Percentiles rank a stretch among this genome's conserved stretches.
These are phyloP conservation scores for Licmophora abbreviata DNA, from an alignment of 108 stramenopile species.

Conservation along the genomic window DNA sequence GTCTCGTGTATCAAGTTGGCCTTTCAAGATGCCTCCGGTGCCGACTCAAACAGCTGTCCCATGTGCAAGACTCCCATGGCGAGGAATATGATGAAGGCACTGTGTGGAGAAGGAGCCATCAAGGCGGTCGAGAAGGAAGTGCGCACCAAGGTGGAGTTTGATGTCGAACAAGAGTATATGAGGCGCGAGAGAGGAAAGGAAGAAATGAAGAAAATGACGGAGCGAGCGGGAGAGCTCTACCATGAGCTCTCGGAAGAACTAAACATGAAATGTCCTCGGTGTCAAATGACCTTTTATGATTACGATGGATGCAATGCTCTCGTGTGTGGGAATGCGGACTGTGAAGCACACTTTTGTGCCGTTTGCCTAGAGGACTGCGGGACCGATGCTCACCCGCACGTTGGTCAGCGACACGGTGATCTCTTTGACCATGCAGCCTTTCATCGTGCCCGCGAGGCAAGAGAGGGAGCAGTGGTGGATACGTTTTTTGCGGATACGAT, in stretches of 20 bases:
- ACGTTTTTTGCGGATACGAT: too few species aligned
- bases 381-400: constrained; percentile 29
- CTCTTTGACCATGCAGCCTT: constrained; percentile 27
- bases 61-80: constrained; percentile 22
- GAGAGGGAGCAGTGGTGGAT: too few species aligned
- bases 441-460: too few species aligned
- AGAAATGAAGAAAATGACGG: constrained; percentile 12
- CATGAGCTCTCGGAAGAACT: constrained; percentile 24
- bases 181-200: constrained; percentile 17
- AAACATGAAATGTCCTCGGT: constrained; percentile 37
- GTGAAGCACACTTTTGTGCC: constrained; percentile 34
- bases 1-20: constrained; percentile 19
- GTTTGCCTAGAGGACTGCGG: constrained; percentile 38
- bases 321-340: constrained; percentile 13
- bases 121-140: constrained; percentile 32
- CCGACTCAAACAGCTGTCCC: constrained; percentile 19
- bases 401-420: constrained; percentile 9
- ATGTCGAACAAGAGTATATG: constrained; percentile 14
- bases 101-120: constrained; percentile 31
- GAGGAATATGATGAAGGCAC: constrained; percentile 24
- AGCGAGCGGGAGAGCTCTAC: constrained; percentile 20
- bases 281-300: constrained; percentile 26
- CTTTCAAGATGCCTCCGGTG: constrained; percentile 27
- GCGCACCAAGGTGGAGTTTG: constrained; percentile 25
- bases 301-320: constrained; percentile 47